These are phyloP conservation scores for Cucumis hystrix DNA, from an alignment of 306 rosid species.

Conservation along the genomic window DNA sequence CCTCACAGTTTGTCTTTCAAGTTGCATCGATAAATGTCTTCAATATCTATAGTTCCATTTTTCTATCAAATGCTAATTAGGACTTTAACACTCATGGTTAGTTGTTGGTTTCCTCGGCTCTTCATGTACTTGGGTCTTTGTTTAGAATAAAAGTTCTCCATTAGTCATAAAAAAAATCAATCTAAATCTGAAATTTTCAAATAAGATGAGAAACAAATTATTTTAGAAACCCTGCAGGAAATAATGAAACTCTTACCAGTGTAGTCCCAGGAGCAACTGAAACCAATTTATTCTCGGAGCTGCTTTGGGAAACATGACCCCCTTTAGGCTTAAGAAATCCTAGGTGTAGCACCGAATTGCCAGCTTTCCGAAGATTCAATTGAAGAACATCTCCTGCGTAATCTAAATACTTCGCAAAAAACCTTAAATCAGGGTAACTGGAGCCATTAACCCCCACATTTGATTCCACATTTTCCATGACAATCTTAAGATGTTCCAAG, in stretches of 20 bases:
- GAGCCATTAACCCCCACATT: conserved; percentile 13
- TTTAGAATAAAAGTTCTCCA: not conserved
- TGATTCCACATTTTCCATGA: conserved; percentile 27
- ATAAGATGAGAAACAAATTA: not conserved
- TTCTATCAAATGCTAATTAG: not conserved
- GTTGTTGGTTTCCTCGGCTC: not conserved
- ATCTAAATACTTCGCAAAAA: conserved; percentile 30
- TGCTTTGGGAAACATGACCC: conserved; percentile 20
- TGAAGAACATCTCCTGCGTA: conserved; percentile 30
- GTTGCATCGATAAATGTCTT: not conserved
- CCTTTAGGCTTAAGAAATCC: conserved; percentile 20
- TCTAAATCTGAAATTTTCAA: not conserved
- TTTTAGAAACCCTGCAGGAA: not conserved
- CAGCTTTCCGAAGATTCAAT: conserved; percentile 24
- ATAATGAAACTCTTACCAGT: conserved; percentile 34
- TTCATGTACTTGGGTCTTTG: not conserved
- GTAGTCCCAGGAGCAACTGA: conserved; percentile 16
- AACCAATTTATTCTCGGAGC: conserved; percentile 19
- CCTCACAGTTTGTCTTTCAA: not conserved
- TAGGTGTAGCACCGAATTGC: conserved; percentile 1
- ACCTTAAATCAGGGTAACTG: conserved; percentile 30
- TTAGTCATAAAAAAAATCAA: not conserved
- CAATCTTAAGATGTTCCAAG: conserved; percentile 33
- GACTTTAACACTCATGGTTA: not conserved
- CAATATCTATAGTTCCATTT: not conserved